These are phyloP conservation scores for Boletus bicolor DNA, from an alignment of 768 basidiomycete genomes.

Conservation along the genomic window DNA sequence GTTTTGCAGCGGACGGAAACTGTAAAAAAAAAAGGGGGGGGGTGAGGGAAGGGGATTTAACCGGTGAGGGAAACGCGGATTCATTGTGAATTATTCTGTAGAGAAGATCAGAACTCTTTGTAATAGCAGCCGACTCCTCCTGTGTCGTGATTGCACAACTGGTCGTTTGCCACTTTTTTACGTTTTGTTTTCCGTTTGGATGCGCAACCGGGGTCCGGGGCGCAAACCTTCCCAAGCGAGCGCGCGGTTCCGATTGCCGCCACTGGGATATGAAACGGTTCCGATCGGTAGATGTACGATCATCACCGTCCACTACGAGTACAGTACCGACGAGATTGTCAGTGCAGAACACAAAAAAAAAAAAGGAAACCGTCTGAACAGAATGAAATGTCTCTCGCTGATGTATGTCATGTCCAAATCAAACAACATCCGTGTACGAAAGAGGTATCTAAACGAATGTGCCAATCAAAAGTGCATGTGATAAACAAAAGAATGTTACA, in stretches of 20 bases:
- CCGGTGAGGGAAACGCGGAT: not conserved
- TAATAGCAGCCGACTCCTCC: not conserved
- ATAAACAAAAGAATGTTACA: conserved; percentile 34
- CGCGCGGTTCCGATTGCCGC: conserved; percentile 7
- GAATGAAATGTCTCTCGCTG: conserved; percentile 1
- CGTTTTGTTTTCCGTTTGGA: not conserved
- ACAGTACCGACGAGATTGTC: not conserved
- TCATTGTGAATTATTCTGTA: not conserved
- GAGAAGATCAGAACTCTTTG: not conserved
- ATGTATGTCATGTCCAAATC: conserved; percentile 22
- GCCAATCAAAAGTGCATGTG: conserved; percentile 18
- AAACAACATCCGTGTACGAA: conserved; percentile 22
- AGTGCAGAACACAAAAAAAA: not conserved
- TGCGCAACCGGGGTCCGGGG: not conserved
- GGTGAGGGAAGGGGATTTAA: not conserved
- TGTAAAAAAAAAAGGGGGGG: not conserved
- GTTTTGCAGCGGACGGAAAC: not conserved
- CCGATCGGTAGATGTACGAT: conserved; percentile 6
- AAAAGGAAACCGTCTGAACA: conserved; percentile 1
- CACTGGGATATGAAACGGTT: conserved; percentile 8
- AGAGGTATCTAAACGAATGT: conserved; percentile 25
- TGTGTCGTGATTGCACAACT: not conserved
- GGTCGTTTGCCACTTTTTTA: too few relatives aligned
- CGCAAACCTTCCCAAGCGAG: not conserved
- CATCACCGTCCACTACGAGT: not conserved